Evolutionary conservation across 1,139 yeast genomes (phyloP), one percentile per base, ranked within the genome.

Genomic region (Eremothecium coryli): DNA sequence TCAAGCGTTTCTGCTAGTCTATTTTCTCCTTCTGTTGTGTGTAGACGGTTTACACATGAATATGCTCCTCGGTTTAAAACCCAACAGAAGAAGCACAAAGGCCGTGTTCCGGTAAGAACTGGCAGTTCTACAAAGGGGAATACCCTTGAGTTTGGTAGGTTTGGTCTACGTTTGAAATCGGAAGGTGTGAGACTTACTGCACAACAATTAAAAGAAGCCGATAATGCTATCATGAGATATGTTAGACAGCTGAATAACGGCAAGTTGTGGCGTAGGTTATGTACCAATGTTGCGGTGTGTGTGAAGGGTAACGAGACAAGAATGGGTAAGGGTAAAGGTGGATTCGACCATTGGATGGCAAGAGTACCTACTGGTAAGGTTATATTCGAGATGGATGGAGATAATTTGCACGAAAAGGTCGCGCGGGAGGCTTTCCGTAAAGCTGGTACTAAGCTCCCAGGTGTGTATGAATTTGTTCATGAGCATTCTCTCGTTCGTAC

Each of bases 321-420:
- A 77, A 90, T 90, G 99, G 99, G 99, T 68, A 90, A 93, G 62
- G 99, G 99, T 66, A 90, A 90, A 62, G 99, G 99, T 61, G 79
- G 93, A 0, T 88, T 90, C 56, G 95, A 86, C 51, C 93, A 85
- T 65, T 93, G 97, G 97, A 94, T 94, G 45, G 82, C 79, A 28
- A 74, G 99, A 52, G 90, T 90, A 13, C 94, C 98, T 30, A 86
- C 96, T 0, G 99, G 99, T 3, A 86, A 86, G 54, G 77, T 90
- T 32, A 66, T 86, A 23, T 86, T 88, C 56, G 99, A 90, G 62
- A 76, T 88, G 53, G 70, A 66, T 43, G 79, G 77, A 28, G 69
- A 65, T 27, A 65, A 73, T 44, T 70, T 90, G 46, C 97, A 93
- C 60, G 95, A 85, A 54, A 76, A 74, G 48, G 82, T 85, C 21